Conservation (phyloP, 257 asterid genomes). For the Coffea eugenioides region DNA sequence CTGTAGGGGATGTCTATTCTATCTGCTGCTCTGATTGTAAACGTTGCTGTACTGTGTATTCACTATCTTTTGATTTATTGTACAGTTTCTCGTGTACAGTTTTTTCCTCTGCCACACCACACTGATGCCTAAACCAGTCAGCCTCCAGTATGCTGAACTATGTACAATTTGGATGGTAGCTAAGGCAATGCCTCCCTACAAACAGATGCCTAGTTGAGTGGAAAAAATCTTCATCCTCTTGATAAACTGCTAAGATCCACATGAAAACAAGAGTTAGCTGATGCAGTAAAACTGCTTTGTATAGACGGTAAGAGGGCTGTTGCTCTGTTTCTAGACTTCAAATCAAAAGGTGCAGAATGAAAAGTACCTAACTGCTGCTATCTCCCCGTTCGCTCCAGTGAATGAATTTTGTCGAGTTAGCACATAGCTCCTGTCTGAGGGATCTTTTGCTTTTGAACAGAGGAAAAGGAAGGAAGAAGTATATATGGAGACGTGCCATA, state of each 20-base stretch:
- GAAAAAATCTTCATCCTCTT: constrained; percentile 11
- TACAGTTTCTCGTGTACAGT: neutral
- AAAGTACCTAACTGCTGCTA: constrained; percentile 31
- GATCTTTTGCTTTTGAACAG: constrained; percentile 63
- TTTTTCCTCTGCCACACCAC: neutral
- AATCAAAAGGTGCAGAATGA: neutral
- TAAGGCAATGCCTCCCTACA: neutral
- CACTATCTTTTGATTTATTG: neutral
- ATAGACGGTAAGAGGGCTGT: neutral
- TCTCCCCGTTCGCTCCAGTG: constrained; percentile 36
- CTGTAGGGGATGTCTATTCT: neutral
- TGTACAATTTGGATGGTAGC: constrained; percentile 1
- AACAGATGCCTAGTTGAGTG: neutral
- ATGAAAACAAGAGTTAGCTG: neutral
- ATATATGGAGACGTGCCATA: constrained; percentile 84
- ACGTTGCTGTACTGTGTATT: neutral
- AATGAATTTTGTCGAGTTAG: constrained; percentile 70
- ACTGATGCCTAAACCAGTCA: neutral
- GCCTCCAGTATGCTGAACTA: neutral
- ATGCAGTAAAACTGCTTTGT: neutral
- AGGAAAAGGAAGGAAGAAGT: constrained; percentile 89
- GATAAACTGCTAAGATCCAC: neutral
- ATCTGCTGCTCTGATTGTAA: too few species aligned
- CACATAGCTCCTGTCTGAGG: constrained; percentile 50
- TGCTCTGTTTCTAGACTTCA: neutral